Base-by-base conservation (phyloP, 1,284 basidiomycete species). In the Trichosporon asahii region DNA sequence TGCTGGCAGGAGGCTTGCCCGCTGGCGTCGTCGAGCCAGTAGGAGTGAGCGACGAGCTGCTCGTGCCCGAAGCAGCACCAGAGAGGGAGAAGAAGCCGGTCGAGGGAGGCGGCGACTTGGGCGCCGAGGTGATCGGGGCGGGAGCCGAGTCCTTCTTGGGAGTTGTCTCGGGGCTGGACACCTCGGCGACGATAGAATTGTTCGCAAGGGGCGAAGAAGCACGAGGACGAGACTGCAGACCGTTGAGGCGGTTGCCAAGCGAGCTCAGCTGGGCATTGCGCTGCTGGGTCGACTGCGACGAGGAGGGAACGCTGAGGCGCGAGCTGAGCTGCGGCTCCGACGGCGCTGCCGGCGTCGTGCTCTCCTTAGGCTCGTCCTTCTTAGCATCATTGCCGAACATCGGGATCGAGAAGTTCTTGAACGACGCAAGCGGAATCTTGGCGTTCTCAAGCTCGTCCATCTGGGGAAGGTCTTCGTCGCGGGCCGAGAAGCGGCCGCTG, bases 401-500 rank as follows among this genome's bases (percentile, higher is more conserved):
- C 9, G 72, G 73, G 67, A 80, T 79, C 11, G 75, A 74, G 66
- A 82, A 76, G 57, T 76, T 76, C 21, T 77, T 76, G 71, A 83
- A 79, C n/a, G 76, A 79, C 18, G 77, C 75, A 11, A 78, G 68
- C 3, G 79, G 73, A 46, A 79, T 78, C 71, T 79, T 81, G n/a
- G 71, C 72, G 37, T 75, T 68, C 68, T 82, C 80, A 67, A 83
- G 73, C 67, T 81, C 80, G 25, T 79, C 80, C 80, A 80, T 78
- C 46, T 77, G 73, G 2, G 81, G 81, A 63, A 83, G 70, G 72
- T 83, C 82, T 70, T 83, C 82, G 31, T 83, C 82, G 27, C 75
- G 76, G 6, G 82, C 82, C 0, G 82, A 83, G 71, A 77, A 82
- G 31, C 81, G 73, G 27, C 82, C 82, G n/a, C 65, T 40, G 40